A percentile compares a stretch with the other conserved stretches of the same genome.
phyloP scores from a whole-genome alignment of 177 flowering plant genomes.

The Tripterygium wilfordii region DNA sequence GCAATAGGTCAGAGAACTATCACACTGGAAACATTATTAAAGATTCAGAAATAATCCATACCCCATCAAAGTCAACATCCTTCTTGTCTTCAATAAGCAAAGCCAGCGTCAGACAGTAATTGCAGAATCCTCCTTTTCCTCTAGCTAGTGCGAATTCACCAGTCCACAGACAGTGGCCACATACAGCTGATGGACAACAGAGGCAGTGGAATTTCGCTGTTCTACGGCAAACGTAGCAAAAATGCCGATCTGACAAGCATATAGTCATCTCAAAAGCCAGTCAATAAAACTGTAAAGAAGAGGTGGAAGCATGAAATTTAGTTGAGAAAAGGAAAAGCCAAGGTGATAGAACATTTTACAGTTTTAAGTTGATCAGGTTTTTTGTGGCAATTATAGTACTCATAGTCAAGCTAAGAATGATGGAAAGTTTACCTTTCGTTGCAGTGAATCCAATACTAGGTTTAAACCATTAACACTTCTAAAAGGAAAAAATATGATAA shows the following conservation, averaged over 20 bases:
- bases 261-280: background rate
- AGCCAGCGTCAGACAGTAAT: constrained; percentile 48
- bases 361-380: no score
- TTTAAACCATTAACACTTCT: no score
- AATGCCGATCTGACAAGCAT: constrained; percentile 59
- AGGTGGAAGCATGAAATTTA: background rate
- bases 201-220: constrained; percentile 47
- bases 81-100: constrained; percentile 48
- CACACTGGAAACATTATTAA: background rate
- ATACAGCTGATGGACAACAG: constrained; percentile 58
- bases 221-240: constrained; percentile 48
- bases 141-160: constrained; percentile 40
- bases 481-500: no score
- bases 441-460: no score
- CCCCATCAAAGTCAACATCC: constrained; percentile 68
- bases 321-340: background rate
- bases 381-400: no score
- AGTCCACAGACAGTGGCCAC: constrained; percentile 33
- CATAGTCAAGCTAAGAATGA: no score
- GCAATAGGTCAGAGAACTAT: background rate
- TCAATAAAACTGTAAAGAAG: background rate
- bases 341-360: no score
- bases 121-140: constrained; percentile 57
- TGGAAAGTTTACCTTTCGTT: no score
- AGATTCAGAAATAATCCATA: constrained; percentile 18